These are phyloP conservation scores for Alternaria viburni DNA, from an alignment of 2,329 filamentous ascomycete genomes.

Conservation along the genomic window DNA sequence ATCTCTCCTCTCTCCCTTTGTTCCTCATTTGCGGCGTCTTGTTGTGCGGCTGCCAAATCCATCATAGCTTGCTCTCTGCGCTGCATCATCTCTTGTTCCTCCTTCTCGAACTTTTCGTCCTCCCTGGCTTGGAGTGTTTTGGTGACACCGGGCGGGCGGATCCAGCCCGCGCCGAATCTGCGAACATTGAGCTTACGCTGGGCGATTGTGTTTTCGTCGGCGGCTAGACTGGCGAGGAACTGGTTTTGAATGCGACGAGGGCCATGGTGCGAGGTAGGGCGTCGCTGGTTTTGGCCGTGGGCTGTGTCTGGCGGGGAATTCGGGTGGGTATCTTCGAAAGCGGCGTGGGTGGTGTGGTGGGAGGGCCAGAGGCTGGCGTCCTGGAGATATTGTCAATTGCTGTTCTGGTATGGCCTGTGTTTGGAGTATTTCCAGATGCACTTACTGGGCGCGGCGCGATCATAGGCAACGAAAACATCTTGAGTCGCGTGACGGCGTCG, in stretches of 20 bases:
- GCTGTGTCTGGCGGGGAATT: constrained; percentile 25
- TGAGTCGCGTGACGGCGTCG: neutral
- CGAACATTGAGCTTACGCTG: constrained; percentile 81
- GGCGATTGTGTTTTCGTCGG: constrained; percentile 78
- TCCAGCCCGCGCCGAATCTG: constrained; percentile 88
- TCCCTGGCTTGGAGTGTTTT: constrained; percentile 91
- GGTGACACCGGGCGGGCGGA: constrained; percentile 82
- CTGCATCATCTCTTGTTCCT: constrained; percentile 80
- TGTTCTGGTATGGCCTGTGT: neutral
- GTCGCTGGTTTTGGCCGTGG: constrained; percentile 22
- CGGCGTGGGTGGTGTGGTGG: constrained; percentile 25
- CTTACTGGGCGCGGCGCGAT: constrained; percentile 24
- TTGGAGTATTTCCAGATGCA: neutral
- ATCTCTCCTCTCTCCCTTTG: constrained; percentile 52
- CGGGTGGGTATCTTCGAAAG: constrained; percentile 24
- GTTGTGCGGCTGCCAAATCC: constrained; percentile 69
- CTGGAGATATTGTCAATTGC: constrained; percentile 22
- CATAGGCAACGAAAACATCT: constrained; percentile 27
- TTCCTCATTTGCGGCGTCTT: constrained; percentile 51
- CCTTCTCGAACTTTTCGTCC: constrained; percentile 86
- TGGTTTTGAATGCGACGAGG: constrained; percentile 21
- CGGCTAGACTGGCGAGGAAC: constrained; percentile 69
- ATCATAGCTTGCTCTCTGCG: constrained; percentile 73
- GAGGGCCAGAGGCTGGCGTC: constrained; percentile 43
- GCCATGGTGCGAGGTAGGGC: constrained; percentile 25